Percentiles rank a stretch among this genome's conserved stretches.
Conservation (phyloP, 192 early-diverging fungal genomes). For the Coemansia pectinata region DNA sequence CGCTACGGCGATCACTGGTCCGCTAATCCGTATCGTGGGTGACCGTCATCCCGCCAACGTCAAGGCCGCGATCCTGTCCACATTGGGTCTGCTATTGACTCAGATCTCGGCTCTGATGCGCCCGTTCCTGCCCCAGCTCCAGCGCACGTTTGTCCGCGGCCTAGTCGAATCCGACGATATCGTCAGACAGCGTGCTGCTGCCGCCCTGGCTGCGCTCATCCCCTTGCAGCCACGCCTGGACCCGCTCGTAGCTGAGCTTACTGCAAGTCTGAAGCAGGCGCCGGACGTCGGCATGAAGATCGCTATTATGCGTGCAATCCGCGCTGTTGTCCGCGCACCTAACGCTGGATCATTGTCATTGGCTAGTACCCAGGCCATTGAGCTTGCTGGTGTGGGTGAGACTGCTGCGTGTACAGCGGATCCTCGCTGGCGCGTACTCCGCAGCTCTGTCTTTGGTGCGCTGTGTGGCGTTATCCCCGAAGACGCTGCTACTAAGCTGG, state of each 20-base stretch:
- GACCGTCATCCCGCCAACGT: constrained; percentile 90
- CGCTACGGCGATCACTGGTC: constrained; percentile 95
- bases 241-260: constrained; percentile 43
- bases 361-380: constrained; percentile 35
- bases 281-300: constrained; percentile 32
- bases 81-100: constrained; percentile 74
- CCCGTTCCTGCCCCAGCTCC: constrained; percentile 97
- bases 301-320: constrained; percentile 37
- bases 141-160: constrained; percentile 94
- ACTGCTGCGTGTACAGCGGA: constrained; percentile 12
- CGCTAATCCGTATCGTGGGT: constrained; percentile 96
- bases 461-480: constrained; percentile 31
- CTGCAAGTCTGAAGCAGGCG: constrained; percentile 21
- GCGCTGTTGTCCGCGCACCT: constrained; percentile 33
- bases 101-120: constrained; percentile 89
- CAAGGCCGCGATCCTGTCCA: constrained; percentile 90
- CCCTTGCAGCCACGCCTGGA: constrained; percentile 48
- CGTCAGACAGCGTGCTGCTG: constrained; percentile 81
- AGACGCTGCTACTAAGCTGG: constrained; percentile 15
- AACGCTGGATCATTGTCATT: constrained; percentile 19
- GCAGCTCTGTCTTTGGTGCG: constrained; percentile 36
- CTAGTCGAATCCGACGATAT: constrained; percentile 72
- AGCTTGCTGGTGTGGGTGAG: constrained; percentile 16
- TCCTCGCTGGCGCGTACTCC: constrained; percentile 27
- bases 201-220: constrained; percentile 65